A percentile compares a stretch with the other conserved stretches of the same genome.
Conservation (phyloP, 768 basidiomycete species). For the Hebeloma cylindrosporum region DNA sequence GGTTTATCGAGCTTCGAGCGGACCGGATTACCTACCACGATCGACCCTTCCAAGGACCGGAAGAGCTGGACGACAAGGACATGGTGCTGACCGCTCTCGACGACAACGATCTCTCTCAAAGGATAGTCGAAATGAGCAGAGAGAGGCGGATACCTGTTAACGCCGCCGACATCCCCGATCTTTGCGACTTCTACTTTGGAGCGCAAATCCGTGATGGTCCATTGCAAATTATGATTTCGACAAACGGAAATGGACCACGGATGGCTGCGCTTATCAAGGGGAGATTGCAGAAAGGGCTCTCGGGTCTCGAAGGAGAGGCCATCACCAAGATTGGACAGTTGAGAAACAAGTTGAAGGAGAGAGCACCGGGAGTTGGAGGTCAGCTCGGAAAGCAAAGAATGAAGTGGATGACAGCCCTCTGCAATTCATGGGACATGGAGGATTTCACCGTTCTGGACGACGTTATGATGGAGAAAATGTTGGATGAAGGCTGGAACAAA, state of each 20-base stretch:
- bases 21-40: slow-evolving; percentile 69
- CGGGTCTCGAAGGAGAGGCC: slow-evolving; percentile 70
- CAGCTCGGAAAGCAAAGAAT: slow-evolving; percentile 75
- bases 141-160: slow-evolving; percentile 80
- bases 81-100: slow-evolving; percentile 96
- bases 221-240: slow-evolving; percentile 94
- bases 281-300: slow-evolving; percentile 65
- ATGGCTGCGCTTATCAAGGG: slow-evolving; percentile 82
- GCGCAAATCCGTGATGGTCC: slow-evolving; percentile 89
- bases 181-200: slow-evolving; percentile 99
- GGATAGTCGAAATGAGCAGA: slow-evolving; percentile 73
- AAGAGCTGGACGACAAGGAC: slow-evolving; percentile 69
- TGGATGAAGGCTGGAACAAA: slow-evolving; percentile 88
- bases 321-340: slow-evolving; percentile 79
- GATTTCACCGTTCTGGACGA: slow-evolving; percentile 75
- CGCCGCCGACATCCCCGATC: slow-evolving; percentile 92
- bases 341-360: slow-evolving; percentile 67
- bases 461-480: slow-evolving; percentile 55
- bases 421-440: slow-evolving; percentile 82
- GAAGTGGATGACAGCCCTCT: slow-evolving; percentile 89
- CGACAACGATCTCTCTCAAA: slow-evolving; percentile 66
- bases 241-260: slow-evolving; percentile 90
- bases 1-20: slow-evolving; percentile 47
- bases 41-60: slow-evolving; percentile 60
- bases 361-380: slow-evolving; percentile 84